phyloP scores from a whole-genome alignment of 805 yeast genomes.

The Ogataea corticis region DNA sequence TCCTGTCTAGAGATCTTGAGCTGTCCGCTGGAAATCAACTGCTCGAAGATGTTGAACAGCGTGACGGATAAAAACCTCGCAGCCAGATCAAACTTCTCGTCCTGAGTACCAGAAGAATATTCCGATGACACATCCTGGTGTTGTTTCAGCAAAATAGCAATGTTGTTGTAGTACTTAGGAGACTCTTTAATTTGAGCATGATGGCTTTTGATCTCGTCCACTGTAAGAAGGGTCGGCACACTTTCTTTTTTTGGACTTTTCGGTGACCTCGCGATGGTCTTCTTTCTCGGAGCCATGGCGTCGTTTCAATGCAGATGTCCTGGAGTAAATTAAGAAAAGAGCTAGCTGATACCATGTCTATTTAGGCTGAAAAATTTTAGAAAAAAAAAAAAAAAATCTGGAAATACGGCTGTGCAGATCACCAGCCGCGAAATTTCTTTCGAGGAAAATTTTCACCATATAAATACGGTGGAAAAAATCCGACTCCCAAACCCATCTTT shows the following conservation, averaged over 20 bases:
- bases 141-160: conserved; percentile 47
- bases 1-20: conserved; percentile 37
- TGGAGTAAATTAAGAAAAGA: too few species aligned
- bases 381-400: neutral
- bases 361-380: too few species aligned
- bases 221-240: conserved; percentile 6
- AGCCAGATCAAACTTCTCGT: conserved; percentile 23
- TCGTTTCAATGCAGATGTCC: too few species aligned
- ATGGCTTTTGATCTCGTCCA: conserved; percentile 27
- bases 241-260: neutral
- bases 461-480: neutral
- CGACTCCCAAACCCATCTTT: neutral
- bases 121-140: conserved; percentile 29
- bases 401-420: too few species aligned
- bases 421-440: too few species aligned
- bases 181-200: conserved; percentile 40
- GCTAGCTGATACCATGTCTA: too few species aligned
- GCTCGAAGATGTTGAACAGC: conserved; percentile 49
- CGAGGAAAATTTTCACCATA: conserved; percentile 9
- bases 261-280: neutral
- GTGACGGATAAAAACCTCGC: conserved; percentile 43
- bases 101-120: conserved; percentile 19
- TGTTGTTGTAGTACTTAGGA: conserved; percentile 54
- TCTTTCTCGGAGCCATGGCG: conserved; percentile 3
- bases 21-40: conserved; percentile 43